These are phyloP conservation scores for Metarhizium rileyi DNA, from an alignment of 2,329 filamentous ascomycete species.

Conservation along the genomic window DNA sequence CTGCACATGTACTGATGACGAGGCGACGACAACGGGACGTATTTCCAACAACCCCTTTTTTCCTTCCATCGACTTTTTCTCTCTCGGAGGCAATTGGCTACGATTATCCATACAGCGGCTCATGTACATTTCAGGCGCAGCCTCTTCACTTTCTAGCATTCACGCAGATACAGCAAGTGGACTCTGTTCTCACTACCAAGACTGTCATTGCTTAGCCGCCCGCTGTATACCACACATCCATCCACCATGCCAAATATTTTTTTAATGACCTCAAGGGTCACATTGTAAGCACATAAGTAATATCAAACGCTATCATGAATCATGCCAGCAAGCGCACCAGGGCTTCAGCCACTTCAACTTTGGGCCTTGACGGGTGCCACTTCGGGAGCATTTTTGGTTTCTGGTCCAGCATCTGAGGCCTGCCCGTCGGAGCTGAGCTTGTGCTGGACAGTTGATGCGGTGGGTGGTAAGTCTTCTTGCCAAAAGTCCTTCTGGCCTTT, in stretches of 20 bases:
- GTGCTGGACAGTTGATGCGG: constrained; percentile 5
- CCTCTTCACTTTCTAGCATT: background rate
- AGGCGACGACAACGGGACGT: background rate
- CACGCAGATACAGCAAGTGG: background rate
- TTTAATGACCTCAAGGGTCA: background rate
- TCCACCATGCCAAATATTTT: background rate
- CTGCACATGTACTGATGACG: background rate
- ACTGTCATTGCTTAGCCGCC: background rate
- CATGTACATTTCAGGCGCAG: too few species aligned
- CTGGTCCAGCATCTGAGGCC: constrained; percentile 6
- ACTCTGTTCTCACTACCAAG: background rate
- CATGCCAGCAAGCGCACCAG: background rate
- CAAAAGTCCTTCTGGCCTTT: constrained; percentile 68
- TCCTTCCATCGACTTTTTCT: too few species aligned
- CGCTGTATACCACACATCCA: background rate
- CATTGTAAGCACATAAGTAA: background rate
- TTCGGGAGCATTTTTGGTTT: background rate
- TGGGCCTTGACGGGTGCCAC: background rate
- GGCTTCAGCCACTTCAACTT: background rate
- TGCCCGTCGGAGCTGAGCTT: constrained; percentile 13
- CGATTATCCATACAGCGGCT: too few species aligned
- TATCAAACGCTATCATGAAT: background rate
- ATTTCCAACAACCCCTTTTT: background rate
- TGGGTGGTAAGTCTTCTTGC: constrained; percentile 29
- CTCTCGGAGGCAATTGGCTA: too few species aligned